Percentiles rank a stretch among this genome's conserved stretches.
These are phyloP conservation scores for Geotrichum bryndzae DNA, from an alignment of 1,139 yeast species.

Conservation along the genomic window DNA sequence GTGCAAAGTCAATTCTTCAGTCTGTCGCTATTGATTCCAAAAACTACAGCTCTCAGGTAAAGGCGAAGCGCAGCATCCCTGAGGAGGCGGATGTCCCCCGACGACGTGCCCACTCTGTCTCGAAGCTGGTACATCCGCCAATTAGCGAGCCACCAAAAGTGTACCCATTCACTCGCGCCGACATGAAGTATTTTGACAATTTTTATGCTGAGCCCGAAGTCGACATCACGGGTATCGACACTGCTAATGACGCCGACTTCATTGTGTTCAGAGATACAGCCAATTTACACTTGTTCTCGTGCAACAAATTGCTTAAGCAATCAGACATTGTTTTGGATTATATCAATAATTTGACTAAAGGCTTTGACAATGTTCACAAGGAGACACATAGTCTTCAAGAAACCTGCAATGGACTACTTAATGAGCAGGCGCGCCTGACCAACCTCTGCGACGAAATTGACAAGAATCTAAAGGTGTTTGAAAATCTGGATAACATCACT, in stretches of 20 bases:
- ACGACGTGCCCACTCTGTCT: constrained; percentile 23
- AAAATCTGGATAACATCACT: constrained; percentile 63
- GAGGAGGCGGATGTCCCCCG: constrained; percentile 23
- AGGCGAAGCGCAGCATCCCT: constrained; percentile 14
- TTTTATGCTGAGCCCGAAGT: constrained; percentile 1
- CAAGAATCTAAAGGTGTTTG: constrained; percentile 54
- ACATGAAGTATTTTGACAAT: constrained; percentile 10
- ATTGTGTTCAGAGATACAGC: constrained; percentile 28
- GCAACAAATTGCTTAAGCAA: constrained; percentile 38
- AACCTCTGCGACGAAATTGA: constrained; percentile 47
- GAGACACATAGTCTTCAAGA: constrained; percentile 62
- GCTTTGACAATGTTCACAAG: constrained; percentile 50
- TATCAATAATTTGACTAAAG: constrained; percentile 43
- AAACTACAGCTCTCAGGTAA: constrained; percentile 1
- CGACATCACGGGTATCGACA: constrained; percentile 24
- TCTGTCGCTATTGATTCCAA: constrained; percentile 26
- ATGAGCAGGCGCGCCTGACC: constrained; percentile 45
- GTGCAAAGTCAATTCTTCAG: constrained; percentile 29
- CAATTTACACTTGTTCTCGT: constrained; percentile 33
- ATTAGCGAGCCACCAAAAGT: neutral
- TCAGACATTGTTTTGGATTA: constrained; percentile 41
- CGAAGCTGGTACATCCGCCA: neutral
- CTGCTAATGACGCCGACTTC: constrained; percentile 25
- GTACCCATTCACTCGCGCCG: constrained; percentile 18
- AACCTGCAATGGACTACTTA: constrained; percentile 50